Percentiles rank a stretch among this genome's conserved stretches.
Evolutionary conservation across 1,284 basidiomycete genomes (phyloP).

Genomic region (Cryptococcus amylolentus): DNA sequence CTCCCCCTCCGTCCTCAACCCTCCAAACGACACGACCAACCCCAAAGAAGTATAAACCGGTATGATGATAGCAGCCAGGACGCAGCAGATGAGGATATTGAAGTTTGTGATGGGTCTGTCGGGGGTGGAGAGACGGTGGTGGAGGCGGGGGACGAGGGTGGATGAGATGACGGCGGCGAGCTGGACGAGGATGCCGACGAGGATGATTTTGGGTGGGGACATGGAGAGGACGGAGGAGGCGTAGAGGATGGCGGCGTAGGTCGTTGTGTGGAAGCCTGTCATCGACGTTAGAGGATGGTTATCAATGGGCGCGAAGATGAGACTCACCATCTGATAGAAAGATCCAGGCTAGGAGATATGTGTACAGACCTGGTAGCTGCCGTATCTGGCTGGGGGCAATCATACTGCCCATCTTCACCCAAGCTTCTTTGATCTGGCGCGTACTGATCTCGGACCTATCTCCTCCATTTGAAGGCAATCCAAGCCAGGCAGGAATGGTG

Average conservation of each 20-base stretch:
- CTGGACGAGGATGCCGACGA: constrained; percentile 50
- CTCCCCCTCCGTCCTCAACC: constrained; percentile 70
- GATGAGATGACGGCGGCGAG: constrained; percentile 45
- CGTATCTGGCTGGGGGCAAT: constrained; percentile 65
- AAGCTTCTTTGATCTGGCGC: constrained; percentile 27
- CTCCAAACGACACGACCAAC: constrained; percentile 62
- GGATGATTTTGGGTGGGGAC: constrained; percentile 50
- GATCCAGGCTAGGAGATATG: constrained; percentile 85
- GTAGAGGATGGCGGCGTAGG: constrained; percentile 46
- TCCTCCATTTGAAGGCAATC: constrained; percentile 57
- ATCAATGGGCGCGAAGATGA: background rate
- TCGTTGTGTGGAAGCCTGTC: constrained; percentile 46
- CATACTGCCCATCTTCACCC: constrained; percentile 55
- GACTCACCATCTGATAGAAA: constrained; percentile 75
- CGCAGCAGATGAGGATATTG: constrained; percentile 63
- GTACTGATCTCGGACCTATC: constrained; percentile 23
- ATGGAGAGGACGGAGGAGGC: constrained; percentile 46
- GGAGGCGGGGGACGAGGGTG: constrained; percentile 40
- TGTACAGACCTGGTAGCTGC: constrained; percentile 74
- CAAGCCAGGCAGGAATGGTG: constrained; percentile 67
- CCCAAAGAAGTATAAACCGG: constrained; percentile 79
- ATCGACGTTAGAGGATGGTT: background rate
- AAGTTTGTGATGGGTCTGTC: constrained; percentile 59
- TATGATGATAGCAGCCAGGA: constrained; percentile 64
- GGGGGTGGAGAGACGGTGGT: constrained; percentile 47